A percentile compares a stretch with the other conserved stretches of the same genome.
Conservation (phyloP, 768 basidiomycete species). For the Amyloporia xantha region DNA sequence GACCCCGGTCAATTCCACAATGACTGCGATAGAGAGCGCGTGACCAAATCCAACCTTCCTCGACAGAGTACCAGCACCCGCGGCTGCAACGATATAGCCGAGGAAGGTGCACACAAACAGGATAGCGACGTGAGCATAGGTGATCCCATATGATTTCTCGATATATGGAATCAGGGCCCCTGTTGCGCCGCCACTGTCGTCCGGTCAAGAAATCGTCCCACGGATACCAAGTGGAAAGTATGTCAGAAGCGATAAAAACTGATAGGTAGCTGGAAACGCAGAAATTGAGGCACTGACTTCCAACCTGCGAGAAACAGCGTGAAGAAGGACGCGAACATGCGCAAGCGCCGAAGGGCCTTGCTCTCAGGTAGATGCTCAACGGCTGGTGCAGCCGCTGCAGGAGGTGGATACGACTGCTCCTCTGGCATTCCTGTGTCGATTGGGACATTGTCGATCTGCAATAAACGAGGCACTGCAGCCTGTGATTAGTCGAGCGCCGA, state of each 20-base stretch:
- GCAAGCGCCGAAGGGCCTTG: slow-evolving; percentile 10
- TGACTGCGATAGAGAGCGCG: slow-evolving; percentile 14
- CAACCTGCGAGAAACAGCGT: slow-evolving; percentile 22
- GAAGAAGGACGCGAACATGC: slow-evolving; percentile 17
- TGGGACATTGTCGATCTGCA: not conserved
- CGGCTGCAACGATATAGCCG: slow-evolving; percentile 20
- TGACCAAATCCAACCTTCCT: slow-evolving; percentile 19
- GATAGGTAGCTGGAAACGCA: not conserved
- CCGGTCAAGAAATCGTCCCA: not conserved
- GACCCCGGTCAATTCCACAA: slow-evolving; percentile 19
- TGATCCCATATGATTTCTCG: slow-evolving; percentile 18
- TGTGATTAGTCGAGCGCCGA: not conserved
- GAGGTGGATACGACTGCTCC: not conserved
- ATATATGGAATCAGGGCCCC: slow-evolving; percentile 22
- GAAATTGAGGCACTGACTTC: slow-evolving; percentile 15
- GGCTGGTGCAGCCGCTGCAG: not conserved
- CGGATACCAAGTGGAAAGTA: no score
- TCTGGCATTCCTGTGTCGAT: not conserved
- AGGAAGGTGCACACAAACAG: slow-evolving; percentile 21
- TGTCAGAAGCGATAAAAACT: no score
- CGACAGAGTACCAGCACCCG: slow-evolving; percentile 13
- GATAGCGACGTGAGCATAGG: slow-evolving; percentile 18
- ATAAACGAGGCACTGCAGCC: not conserved
- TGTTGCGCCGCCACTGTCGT: slow-evolving; percentile 18
- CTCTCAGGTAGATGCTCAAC: slow-evolving; percentile 5